Percentiles rank a stretch among this genome's conserved stretches.
Conservation (phyloP, 2,329 filamentous ascomycete genomes). For the Sclerotinia glacialis region DNA sequence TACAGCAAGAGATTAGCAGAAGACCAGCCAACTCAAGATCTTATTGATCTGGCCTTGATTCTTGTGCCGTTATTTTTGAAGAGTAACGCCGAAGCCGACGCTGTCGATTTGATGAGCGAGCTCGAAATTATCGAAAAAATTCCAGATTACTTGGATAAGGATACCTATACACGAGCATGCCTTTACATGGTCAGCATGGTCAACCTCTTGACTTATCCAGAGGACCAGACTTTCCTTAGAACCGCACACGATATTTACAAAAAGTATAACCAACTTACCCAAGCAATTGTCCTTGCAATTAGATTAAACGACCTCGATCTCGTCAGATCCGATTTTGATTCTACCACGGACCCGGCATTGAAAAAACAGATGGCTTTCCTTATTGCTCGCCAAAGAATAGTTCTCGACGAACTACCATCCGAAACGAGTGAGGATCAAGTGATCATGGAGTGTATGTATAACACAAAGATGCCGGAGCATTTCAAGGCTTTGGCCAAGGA, state of each 20-base stretch:
- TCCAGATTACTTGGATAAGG: constrained; percentile 82
- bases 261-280: constrained; percentile 85
- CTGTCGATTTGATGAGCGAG: constrained; percentile 94
- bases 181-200: constrained; percentile 99
- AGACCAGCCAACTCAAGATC: constrained; percentile 78
- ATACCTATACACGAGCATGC: constrained; percentile 90
- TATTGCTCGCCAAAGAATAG: constrained; percentile 86
- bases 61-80: constrained; percentile 93
- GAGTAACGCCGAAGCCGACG: constrained; percentile 97
- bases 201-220: constrained; percentile 92
- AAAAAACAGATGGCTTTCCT: constrained; percentile 95
- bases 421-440: constrained; percentile 68
- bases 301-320: constrained; percentile 82
- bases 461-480: constrained; percentile 82
- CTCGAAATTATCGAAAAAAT: constrained; percentile 95
- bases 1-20: constrained; percentile 83
- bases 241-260: constrained; percentile 94
- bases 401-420: constrained; percentile 65
- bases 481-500: constrained; percentile 95
- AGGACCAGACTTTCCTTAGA: constrained; percentile 91
- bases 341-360: constrained; percentile 74
- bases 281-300: constrained; percentile 92
- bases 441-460: constrained; percentile 79
- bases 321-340: constrained; percentile 77
- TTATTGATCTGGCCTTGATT: constrained; percentile 77